Percentiles rank a stretch among this genome's conserved stretches.
Conservation (phyloP, 2,329 filamentous ascomycete genomes). For the Cladosporium velox region DNA sequence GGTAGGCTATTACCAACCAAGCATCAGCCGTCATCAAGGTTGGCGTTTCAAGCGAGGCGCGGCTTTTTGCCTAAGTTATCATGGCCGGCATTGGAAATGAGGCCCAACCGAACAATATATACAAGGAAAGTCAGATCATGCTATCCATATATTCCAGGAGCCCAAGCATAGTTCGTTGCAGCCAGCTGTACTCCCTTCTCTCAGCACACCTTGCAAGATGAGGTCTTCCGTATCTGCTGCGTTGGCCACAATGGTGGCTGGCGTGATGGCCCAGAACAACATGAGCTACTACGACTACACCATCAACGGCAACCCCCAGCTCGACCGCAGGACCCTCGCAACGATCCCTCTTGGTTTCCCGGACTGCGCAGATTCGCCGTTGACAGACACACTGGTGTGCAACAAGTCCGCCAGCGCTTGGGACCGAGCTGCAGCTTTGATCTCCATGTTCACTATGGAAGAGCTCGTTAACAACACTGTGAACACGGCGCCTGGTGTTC, state of each 20-base stretch:
- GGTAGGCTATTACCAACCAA: not conserved
- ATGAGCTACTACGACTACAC: slow-evolving; percentile 18
- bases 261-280: slow-evolving; percentile 10
- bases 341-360: slow-evolving; percentile 17
- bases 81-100: not conserved
- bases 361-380: not conserved
- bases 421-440: slow-evolving; percentile 13
- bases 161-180: not conserved
- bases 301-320: slow-evolving; percentile 16
- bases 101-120: not conserved
- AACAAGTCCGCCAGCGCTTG: slow-evolving; percentile 13
- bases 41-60: not conserved
- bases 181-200: not conserved
- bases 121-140: not conserved
- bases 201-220: not conserved
- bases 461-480: slow-evolving; percentile 43
- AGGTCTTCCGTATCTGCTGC: not conserved
- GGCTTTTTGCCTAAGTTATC: slow-evolving; percentile 19
- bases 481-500: slow-evolving; percentile 50
- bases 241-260: not conserved
- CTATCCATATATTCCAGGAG: not conserved
- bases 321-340: slow-evolving; percentile 4
- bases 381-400: slow-evolving; percentile 11
- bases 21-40: not conserved
- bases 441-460: slow-evolving; percentile 18